Base-by-base conservation (phyloP, 2,329 filamentous ascomycete species). In the Claviceps sp. region DNA sequence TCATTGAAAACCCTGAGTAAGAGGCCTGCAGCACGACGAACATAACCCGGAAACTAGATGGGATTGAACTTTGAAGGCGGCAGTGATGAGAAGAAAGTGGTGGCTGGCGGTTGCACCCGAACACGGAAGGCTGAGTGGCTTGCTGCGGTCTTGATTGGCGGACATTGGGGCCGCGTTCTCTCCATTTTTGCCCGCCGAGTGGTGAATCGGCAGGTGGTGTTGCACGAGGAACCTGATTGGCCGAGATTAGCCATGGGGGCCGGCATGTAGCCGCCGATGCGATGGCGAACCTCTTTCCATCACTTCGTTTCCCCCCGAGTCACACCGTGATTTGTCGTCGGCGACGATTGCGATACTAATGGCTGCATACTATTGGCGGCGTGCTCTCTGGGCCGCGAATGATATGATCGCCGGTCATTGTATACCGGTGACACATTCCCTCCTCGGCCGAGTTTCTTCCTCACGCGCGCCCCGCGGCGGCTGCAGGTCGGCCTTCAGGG, bases 181-280 rank as follows among this genome's bases (percentile, higher is more conserved):
- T 30, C 26, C 26, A 30, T 30, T 4, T 10, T 30, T 30, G 26
- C 26, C 26, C 26, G 26, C 26, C 26, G 26, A 30, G 8, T 30
- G 26, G 26, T 30, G 26, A 30, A 30, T 30, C 26, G 26, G 26
- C 26, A 30, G 26, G 26, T 30, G 26, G 26, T 11, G 26, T 30
- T 30, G 26, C 26, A 30, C 26, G 26, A 30, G 62, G 58, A 52
- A 59, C 59, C 59, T 45, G 24, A 45, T 45, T 30, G 41, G 46
- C 47, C 51, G 52, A 64, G 53, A 70, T 71, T 70, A 68, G 68
- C 53, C 55, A 30, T 44, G 50, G 49, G 48, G 37, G 30, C 43
- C 52, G 43, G 50, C 55, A 59, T 66, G 60, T 71, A 72, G 63
- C 70, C 70, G 70, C 70, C 68, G 63, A 64, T 66, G 60, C 70